phyloP scores from a whole-genome alignment of 306 rosid species.

The Cotoneaster glaucophyllus region DNA sequence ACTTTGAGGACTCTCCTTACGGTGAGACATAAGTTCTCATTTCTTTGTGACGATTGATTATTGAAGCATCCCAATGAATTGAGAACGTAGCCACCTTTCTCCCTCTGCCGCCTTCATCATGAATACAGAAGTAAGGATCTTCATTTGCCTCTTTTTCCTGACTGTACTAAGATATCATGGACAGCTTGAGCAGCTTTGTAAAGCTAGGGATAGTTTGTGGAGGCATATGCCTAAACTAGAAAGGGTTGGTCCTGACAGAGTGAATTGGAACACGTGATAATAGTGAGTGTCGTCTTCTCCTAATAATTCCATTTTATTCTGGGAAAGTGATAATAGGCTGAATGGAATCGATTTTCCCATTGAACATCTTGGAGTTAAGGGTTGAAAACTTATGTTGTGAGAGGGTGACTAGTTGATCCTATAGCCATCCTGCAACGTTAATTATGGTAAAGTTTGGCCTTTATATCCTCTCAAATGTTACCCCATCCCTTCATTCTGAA shows the following conservation, averaged over 20 bases:
- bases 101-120: not conserved
- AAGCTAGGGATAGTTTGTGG: not conserved
- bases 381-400: not conserved
- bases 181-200: not conserved
- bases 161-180: not conserved
- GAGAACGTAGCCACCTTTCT: not conserved
- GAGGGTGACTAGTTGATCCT: not conserved
- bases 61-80: not conserved
- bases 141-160: not conserved
- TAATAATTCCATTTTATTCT: not conserved
- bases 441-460: not conserved
- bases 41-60: not conserved
- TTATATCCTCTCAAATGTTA: not conserved
- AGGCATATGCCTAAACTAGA: not conserved
- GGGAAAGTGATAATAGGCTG: not conserved
- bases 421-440: too few species aligned
- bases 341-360: not conserved
- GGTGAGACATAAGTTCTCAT: not conserved
- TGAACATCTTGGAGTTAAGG: not conserved
- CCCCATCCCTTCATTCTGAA: not conserved
- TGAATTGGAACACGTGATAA: not conserved
- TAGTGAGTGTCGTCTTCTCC: not conserved
- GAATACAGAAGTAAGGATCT: not conserved
- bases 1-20: not conserved
- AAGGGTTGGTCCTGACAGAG: not conserved